Evolutionary conservation across 2,329 filamentous ascomycete species (phyloP).

Genomic region (Exophiala sp.): DNA sequence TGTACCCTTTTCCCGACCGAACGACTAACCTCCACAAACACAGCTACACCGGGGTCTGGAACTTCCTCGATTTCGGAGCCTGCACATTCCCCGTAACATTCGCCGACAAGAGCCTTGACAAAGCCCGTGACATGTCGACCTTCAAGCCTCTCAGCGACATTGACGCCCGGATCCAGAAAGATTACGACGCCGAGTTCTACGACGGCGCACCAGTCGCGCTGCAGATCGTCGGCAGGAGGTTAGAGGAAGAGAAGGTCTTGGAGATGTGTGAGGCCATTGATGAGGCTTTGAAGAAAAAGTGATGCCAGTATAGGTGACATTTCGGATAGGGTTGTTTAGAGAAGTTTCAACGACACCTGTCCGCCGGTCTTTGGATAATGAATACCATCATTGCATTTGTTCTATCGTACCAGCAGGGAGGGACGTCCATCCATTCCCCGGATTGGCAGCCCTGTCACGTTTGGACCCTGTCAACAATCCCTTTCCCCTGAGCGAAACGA

Average conservation of each 20-base stretch:
- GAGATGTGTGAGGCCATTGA: slow-evolving; percentile 37
- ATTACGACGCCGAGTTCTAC: slow-evolving; percentile 32
- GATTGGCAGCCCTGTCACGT: no score
- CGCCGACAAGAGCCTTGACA: slow-evolving; percentile 26
- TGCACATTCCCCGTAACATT: slow-evolving; percentile 29
- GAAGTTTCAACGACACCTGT: no score
- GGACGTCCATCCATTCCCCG: no score
- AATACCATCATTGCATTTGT: no score
- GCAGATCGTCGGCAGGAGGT: slow-evolving; percentile 31
- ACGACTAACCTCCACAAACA: background rate
- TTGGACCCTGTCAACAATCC: no score
- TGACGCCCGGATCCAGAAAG: slow-evolving; percentile 30
- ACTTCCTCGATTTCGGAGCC: slow-evolving; percentile 16
- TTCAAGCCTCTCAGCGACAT: slow-evolving; percentile 29
- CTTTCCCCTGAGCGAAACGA: no score
- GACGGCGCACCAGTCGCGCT: slow-evolving; percentile 32
- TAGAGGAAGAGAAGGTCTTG: slow-evolving; percentile 34
- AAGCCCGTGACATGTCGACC: slow-evolving; percentile 22
- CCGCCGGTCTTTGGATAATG: no score
- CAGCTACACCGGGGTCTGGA: background rate
- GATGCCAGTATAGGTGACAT: no score
- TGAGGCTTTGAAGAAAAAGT: slow-evolving; percentile 33
- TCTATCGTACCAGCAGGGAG: no score
- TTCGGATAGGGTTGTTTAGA: no score
- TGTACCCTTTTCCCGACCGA: no score